These are phyloP conservation scores for Penicillium ochrochloron DNA, from an alignment of 495 filamentous ascomycete species.

Conservation along the genomic window DNA sequence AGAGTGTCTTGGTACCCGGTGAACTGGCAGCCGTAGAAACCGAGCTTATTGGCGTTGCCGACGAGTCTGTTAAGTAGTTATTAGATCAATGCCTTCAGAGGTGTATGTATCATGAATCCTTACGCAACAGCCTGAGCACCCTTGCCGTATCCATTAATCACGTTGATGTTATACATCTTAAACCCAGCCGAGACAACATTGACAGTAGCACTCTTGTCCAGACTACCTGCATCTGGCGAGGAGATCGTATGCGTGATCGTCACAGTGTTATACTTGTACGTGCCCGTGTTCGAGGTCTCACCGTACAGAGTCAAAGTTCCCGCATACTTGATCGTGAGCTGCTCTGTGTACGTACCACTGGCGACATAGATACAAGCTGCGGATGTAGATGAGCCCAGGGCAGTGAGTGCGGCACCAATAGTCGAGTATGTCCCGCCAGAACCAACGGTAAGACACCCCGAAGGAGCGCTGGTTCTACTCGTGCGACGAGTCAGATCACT, in stretches of 20 bases:
- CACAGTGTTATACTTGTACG: conserved; percentile 62
- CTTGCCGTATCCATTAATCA: conserved; percentile 55
- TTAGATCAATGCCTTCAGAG: no score
- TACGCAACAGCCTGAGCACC: conserved; percentile 44
- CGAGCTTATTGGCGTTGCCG: conserved; percentile 54
- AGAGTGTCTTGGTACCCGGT: conserved; percentile 69
- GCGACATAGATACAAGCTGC: conserved; percentile 42
- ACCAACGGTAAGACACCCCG: conserved; percentile 38
- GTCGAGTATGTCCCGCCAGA: conserved; percentile 32
- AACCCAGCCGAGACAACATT: conserved; percentile 55
- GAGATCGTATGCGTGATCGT: conserved; percentile 60
- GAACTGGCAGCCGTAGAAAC: conserved; percentile 64
- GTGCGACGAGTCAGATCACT: conserved; percentile 16
- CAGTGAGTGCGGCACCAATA: conserved; percentile 31
- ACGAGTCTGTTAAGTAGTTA: conserved; percentile 37
- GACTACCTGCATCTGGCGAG: conserved; percentile 49
- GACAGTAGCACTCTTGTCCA: conserved; percentile 59
- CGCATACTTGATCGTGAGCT: conserved; percentile 54
- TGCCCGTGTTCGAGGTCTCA: conserved; percentile 57
- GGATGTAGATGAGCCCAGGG: conserved; percentile 28
- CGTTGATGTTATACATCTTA: conserved; percentile 66
- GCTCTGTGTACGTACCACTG: conserved; percentile 51
- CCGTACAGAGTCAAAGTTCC: conserved; percentile 53
- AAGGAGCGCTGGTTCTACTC: conserved; percentile 31
- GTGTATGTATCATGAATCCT: conserved; percentile 16